Evolutionary conservation across 2,329 filamentous ascomycete species (phyloP), one percentile per base, ranked within the genome.

Genomic region (Penicillium nordicum): DNA sequence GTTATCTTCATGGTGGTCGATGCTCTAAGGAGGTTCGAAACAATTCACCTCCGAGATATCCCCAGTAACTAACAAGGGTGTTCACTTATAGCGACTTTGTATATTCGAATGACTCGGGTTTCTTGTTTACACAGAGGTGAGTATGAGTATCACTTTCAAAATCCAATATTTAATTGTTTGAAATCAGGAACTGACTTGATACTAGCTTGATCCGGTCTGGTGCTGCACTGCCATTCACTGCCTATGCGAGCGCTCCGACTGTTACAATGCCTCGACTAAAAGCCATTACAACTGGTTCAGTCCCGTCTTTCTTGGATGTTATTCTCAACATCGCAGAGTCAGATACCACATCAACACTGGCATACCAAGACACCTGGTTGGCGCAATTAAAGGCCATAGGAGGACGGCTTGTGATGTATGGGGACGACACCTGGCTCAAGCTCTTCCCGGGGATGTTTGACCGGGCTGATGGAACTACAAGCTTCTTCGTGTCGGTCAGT

Each of bases 231-330:
- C 94, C 94, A 3, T 99, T 96, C 72, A 99, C 94, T 32, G 93
- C 93, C 34, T 89, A 96, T 81, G 94, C 94, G 18, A 89, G 90
- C n/a, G 92, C 95, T 50, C 94, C 94, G 2, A 99, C 94, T 8
- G 93, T 99, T 59, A 99, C 94, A 18, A 97, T 99, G 94, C 94
- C 94, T 41, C 87, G 93, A 60, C 87, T 99, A 67, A 99, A 99
- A 77, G 92, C 94, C 47, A 92, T 99, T 61, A 99, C 94, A 0
- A 97, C 94, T 1, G 94, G 94, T 59, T 97, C 93, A 1, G 94
- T 96, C n/a, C 94, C 94, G 3, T 97, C 93, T 2, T 99, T 99
- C 73, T 84, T 97, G 58, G 94, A 99, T 73, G 88, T 97, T 16
- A 96, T 99, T 59, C 82, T 99, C 57, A 99, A 97, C 70, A 90